Evolutionary conservation across 2,329 filamentous ascomycete genomes (phyloP).

Genomic region (Monilinia aucupariae): DNA sequence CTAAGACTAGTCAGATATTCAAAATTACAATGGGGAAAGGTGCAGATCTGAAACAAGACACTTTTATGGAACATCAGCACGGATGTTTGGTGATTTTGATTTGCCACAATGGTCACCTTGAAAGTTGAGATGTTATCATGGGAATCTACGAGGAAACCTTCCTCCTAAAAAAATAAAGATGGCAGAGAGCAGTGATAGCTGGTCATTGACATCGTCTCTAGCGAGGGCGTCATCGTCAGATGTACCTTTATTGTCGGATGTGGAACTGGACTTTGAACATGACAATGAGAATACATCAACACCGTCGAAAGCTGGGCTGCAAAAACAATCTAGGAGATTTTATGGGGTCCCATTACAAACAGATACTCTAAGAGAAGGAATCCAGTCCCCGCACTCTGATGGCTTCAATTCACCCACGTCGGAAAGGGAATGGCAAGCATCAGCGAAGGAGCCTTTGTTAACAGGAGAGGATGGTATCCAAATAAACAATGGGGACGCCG

Average conservation of each 20-base stretch:
- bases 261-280: background rate
- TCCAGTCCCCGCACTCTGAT: background rate
- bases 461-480: background rate
- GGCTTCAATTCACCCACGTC: background rate
- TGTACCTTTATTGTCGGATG: conserved; percentile 5
- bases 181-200: background rate
- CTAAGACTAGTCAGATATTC: background rate
- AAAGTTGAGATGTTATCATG: background rate
- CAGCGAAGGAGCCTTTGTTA: conserved; percentile 11
- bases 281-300: background rate
- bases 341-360: background rate
- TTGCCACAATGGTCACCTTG: background rate
- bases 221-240: background rate
- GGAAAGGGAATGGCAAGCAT: background rate
- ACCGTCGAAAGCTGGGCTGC: background rate
- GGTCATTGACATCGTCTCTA: background rate
- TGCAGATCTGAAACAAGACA: background rate
- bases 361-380: conserved; percentile 6
- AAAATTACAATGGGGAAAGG: background rate
- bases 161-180: conserved; percentile 2
- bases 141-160: background rate
- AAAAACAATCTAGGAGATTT: background rate
- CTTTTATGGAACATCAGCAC: background rate
- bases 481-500: background rate
- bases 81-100: background rate